phyloP scores from a whole-genome alignment of 2,329 filamentous ascomycete species.

The Seiridium unicorne region DNA sequence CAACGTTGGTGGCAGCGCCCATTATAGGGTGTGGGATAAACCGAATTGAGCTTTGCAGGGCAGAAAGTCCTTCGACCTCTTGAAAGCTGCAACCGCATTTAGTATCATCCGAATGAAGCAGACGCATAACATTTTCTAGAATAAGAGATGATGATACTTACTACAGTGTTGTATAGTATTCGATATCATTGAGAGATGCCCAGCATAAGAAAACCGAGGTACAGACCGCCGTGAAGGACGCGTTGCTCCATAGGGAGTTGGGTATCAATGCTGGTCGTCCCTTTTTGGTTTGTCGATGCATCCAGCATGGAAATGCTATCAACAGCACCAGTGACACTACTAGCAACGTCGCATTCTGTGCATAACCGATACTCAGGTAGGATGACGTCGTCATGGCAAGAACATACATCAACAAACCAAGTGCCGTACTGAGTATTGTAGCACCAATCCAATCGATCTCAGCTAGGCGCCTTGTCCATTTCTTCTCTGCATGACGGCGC shows the following conservation, averaged over 20 bases:
- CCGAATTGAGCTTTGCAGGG: constrained; percentile 37
- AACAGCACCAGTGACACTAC: constrained; percentile 37
- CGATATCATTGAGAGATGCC: constrained; percentile 41
- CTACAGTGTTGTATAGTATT: constrained; percentile 28
- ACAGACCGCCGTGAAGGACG: constrained; percentile 50
- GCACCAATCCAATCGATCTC: constrained; percentile 54
- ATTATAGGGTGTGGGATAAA: constrained; percentile 44
- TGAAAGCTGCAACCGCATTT: constrained; percentile 33
- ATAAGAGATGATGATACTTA: neutral
- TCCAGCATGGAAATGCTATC: constrained; percentile 45
- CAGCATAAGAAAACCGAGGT: constrained; percentile 39
- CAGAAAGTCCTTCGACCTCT: constrained; percentile 37
- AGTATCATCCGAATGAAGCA: neutral
- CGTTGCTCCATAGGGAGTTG: constrained; percentile 55
- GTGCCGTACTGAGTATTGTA: constrained; percentile 38
- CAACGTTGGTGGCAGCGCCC: constrained; percentile 39
- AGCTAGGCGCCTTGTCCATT: constrained; percentile 25
- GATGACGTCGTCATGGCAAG: constrained; percentile 42
- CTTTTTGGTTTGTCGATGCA: constrained; percentile 10
- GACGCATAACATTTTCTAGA: neutral
- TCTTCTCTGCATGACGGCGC: constrained; percentile 17
- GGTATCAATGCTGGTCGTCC: constrained; percentile 47
- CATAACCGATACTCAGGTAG: constrained; percentile 32
- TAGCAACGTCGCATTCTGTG: constrained; percentile 38
- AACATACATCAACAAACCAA: constrained; percentile 51